phyloP scores from a whole-genome alignment of 495 filamentous ascomycete species.

The Glutinoglossum americanum region DNA sequence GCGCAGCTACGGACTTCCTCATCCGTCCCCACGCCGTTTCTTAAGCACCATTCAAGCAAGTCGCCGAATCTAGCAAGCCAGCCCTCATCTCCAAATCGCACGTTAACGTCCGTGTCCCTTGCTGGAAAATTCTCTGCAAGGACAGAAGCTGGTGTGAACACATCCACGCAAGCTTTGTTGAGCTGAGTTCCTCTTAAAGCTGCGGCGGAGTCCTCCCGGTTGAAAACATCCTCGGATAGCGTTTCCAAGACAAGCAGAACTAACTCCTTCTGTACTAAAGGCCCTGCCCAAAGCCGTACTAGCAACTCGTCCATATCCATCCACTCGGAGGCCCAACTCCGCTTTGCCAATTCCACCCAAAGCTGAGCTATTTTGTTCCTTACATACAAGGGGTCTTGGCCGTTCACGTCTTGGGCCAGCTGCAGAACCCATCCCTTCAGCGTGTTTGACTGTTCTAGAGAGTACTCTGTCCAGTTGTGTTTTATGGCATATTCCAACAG shows the following conservation, averaged over 20 bases:
- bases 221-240: constrained; percentile 89
- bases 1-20: constrained; percentile 42
- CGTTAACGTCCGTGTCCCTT: constrained; percentile 34
- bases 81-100: constrained; percentile 58
- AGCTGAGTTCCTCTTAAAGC: constrained; percentile 61
- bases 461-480: constrained; percentile 57
- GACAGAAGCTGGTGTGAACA: constrained; percentile 65
- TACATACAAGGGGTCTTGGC: constrained; percentile 59
- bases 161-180: constrained; percentile 74
- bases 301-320: constrained; percentile 78
- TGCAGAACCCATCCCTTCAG: constrained; percentile 53
- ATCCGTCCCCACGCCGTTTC: constrained; percentile 36
- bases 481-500: constrained; percentile 73
- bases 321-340: constrained; percentile 81
- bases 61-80: constrained; percentile 65
- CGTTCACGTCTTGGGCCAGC: constrained; percentile 49
- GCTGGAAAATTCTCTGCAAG: constrained; percentile 51
- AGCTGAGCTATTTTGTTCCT: constrained; percentile 89
- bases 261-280: constrained; percentile 51
- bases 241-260: constrained; percentile 72
- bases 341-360: constrained; percentile 87
- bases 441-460: constrained; percentile 34
- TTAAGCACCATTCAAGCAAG: constrained; percentile 52
- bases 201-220: constrained; percentile 66
- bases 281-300: constrained; percentile 58